These are phyloP conservation scores for Phialophora verrucosa DNA, from an alignment of 2,329 filamentous ascomycete species.

Conservation along the genomic window DNA sequence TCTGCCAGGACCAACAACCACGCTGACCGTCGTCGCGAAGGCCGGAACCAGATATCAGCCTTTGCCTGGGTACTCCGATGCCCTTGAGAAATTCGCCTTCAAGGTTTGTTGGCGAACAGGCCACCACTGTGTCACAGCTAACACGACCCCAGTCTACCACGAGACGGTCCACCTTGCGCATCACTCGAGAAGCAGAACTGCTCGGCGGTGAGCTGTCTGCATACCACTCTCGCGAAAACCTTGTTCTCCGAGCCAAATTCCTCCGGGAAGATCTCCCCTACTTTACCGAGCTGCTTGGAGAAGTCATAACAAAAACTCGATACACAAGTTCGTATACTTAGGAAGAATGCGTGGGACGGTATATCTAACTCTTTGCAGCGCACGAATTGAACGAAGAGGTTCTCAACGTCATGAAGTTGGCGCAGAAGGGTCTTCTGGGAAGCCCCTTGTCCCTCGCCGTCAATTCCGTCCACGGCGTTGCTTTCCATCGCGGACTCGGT, in stretches of 20 bases:
- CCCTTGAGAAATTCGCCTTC: slow-evolving; percentile 94
- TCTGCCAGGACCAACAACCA: slow-evolving; percentile 83
- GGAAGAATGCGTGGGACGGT: background rate
- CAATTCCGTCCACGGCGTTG: slow-evolving; percentile 82
- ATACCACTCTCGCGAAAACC: slow-evolving; percentile 89
- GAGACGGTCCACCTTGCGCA: slow-evolving; percentile 86
- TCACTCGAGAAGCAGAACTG: slow-evolving; percentile 92
- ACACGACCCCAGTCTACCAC: slow-evolving; percentile 71
- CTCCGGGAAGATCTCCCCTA: slow-evolving; percentile 94
- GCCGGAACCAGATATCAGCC: slow-evolving; percentile 93
- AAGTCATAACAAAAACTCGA: slow-evolving; percentile 87
- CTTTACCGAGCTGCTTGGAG: slow-evolving; percentile 92
- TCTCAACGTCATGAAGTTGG: slow-evolving; percentile 73
- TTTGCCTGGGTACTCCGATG: slow-evolving; percentile 85
- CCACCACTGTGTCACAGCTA: slow-evolving; percentile 22
- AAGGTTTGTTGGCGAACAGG: slow-evolving; percentile 67
- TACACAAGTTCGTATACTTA: slow-evolving; percentile 65
- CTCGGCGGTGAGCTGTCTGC: slow-evolving; percentile 87
- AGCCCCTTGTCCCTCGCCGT: slow-evolving; percentile 73
- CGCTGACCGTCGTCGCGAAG: slow-evolving; percentile 89
- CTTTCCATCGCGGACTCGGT: slow-evolving; percentile 93
- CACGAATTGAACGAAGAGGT: slow-evolving; percentile 92
- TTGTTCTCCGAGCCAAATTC: slow-evolving; percentile 93
- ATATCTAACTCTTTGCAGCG: slow-evolving; percentile 58
- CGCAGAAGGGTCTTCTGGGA: slow-evolving; percentile 73